These are phyloP conservation scores for Malus orientalis DNA, from an alignment of 306 rosid species.

Conservation along the genomic window DNA sequence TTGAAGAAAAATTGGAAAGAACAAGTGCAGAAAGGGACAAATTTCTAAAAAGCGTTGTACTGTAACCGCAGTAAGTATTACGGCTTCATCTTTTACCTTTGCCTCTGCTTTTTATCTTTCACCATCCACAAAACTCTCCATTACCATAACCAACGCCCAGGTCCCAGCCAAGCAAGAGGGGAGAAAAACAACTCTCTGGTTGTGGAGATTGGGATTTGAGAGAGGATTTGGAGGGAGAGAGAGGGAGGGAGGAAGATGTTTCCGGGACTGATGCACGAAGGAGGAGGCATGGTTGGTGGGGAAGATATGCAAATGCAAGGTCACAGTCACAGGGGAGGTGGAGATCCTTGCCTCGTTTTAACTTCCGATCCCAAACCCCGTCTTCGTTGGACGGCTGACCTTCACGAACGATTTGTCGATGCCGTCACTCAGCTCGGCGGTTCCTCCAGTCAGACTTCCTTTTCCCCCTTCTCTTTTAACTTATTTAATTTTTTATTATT, in stretches of 20 bases:
- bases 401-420: conserved; percentile 89
- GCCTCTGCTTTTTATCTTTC: background rate
- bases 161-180: background rate
- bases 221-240: background rate
- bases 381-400: conserved; percentile 97
- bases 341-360: conserved; percentile 86
- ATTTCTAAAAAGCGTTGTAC: conserved; percentile 36
- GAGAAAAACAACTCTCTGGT: background rate
- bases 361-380: conserved; percentile 99
- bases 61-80: background rate
- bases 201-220: background rate
- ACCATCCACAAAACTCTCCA: background rate
- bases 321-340: conserved; percentile 17
- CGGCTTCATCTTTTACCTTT: background rate
- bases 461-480: background rate
- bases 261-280: conserved; percentile 60
- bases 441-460: conserved; percentile 43
- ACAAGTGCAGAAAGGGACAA: conserved; percentile 40
- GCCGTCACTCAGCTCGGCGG: conserved; percentile 98
- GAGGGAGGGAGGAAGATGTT: conserved; percentile 36
- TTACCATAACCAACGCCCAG: background rate
- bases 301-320: conserved; percentile 54
- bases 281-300: conserved; percentile 40
- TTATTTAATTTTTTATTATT: background rate
- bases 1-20: too few species aligned